Evolutionary conservation across 1,284 basidiomycete species (phyloP), one percentile per base, ranked within the genome.

Genomic region (Tilletiopsis washingtonensis): DNA sequence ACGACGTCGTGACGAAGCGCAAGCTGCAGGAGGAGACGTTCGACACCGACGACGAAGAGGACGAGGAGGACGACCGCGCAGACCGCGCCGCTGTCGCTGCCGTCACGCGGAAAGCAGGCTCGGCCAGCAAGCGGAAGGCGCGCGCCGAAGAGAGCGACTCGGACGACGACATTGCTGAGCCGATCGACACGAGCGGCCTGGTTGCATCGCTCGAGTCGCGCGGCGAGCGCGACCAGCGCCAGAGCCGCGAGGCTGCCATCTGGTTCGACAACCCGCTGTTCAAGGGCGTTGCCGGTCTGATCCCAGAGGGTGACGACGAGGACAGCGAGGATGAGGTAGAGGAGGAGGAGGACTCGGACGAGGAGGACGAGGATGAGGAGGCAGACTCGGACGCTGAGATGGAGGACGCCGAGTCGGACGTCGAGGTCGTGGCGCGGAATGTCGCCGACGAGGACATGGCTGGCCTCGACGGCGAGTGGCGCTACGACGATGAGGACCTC

Each of bases 201-300:
- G 49, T 64, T 37, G 55, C 55, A 21, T 50, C 47, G 21, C 58
- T 65, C 25, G 59, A 64, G 42, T 55, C 54, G 52, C 45, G 51
- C 5, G 46, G 53, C 20, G 62, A 45, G 1, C 39, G 52, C 41
- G 56, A 64, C 19, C 47, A 65, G 15, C 60, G 61, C 19, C 59
- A 70, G 52, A 79, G 77, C 57, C 74, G 77, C 20, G 77, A 78
- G 40, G 80, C 81, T 14, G 78, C 78, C 56, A 75, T 97, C 19
- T 99, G 94, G 94, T 99, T 98, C 75, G 86, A 89, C 67, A 94
- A 97, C 74, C 85, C 86, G 45, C 76, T 96, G 43, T 99, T 99
- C 78, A 81, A 83, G 53, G 85, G 80, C n/a, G 70, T 88, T 5
- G 82, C 81, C 0, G 74, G 73, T 24, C 78, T 79, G 43, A 64